Evolutionary conservation across 371 early-diverging fungal species (phyloP), one percentile per base, ranked within the genome.

Genomic region (Mucor mucedo): DNA sequence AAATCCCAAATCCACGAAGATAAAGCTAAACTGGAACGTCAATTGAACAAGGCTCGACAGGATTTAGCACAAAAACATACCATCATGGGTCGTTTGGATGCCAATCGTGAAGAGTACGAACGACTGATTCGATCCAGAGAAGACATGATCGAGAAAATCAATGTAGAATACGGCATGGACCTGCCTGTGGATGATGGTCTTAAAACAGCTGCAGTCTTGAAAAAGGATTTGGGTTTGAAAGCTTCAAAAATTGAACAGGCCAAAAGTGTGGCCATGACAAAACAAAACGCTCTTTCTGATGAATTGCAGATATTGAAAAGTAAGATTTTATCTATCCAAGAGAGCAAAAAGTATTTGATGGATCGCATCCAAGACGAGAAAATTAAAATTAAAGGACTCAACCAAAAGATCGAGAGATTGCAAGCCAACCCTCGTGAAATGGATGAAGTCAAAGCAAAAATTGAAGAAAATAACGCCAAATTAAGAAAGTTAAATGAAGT

Each of bases 31-130:
- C 21, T 53, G 2, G 70, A 70, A 33, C 28, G 56, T 45, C 58
- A 59, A 27, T 38, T 63, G 1, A 55, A 49, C n/a, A 41, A n/a
- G 38, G 62, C 70, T 14, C 68, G 66, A 16, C 52, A 68, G 0
- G 71, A 66, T 11, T 38, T 81, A 8, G 68, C 70, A 13, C 49
- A 44, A 8, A 60, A 66, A 32, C 70, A 63, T 33, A 42, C 53
- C 2, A 40, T 44, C 0, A 55, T 70, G 39, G 70, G 70, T 38
- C 57, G 65, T 27, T 29, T 70, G 9, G 56, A 66, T 11, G 70
- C 70, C 2, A 38, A 60, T 0, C 54, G 42, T 13, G 70, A 72
- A 27, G 60, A 58, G n/a, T 40, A 60, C n/a, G 52, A 63, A 30
- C 55, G 59, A 1, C 66, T 66, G 13, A 55, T 64, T 7, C 49